Base-by-base conservation (phyloP, 2,329 filamentous ascomycete genomes). In the Sclerotinia subarctica region DNA sequence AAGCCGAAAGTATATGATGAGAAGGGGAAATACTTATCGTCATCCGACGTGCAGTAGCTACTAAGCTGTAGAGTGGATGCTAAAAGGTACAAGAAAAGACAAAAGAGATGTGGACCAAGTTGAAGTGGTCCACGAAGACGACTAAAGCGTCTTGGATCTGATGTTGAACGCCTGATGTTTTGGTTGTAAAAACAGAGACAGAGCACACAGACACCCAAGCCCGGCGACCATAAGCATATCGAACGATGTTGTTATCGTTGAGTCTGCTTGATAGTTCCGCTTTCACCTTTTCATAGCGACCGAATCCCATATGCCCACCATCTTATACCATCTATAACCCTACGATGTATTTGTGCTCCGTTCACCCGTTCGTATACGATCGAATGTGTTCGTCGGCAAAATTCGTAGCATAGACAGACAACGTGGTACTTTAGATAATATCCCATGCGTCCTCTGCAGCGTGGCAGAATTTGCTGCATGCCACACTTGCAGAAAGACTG, bases 391-490 rank as follows among this genome's bases (percentile, higher is more conserved):
- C 53, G 44, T 38, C 53, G 52, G 47, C 17, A 32, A 21, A 21
- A 6, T 15, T 53, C 19, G 26, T 32, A 57, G 70, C 64, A 62
- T 66, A 54, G 64, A 57, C 35, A 54, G 68, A 65, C 44, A 66
- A 42, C 69, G 52, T 67, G 66, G 66, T 57, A 63, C 65, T 66
- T 85, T 88, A 99, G 76, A 97, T 86, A 74, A 99, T 91, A 77
- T 92, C 89, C 95, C 95, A 99, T 47, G 90, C 90, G 79, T 99
- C 95, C 81, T 99, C 95, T 54, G 94, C 94, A 52, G 94, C 95
- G 80, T 99, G 95, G 81, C 95, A 98, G 84, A 99, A 98, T 81
- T 98, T 99, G 87, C 94, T 97, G 85, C 95, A 99, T 54, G 95
- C 94, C 71, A 99, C 95, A 82, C 94, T 98, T 70, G 95, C 95